Percentiles rank a stretch among this genome's conserved stretches.
phyloP scores from a whole-genome alignment of 768 basidiomycete species.

The Mycena maculata region DNA sequence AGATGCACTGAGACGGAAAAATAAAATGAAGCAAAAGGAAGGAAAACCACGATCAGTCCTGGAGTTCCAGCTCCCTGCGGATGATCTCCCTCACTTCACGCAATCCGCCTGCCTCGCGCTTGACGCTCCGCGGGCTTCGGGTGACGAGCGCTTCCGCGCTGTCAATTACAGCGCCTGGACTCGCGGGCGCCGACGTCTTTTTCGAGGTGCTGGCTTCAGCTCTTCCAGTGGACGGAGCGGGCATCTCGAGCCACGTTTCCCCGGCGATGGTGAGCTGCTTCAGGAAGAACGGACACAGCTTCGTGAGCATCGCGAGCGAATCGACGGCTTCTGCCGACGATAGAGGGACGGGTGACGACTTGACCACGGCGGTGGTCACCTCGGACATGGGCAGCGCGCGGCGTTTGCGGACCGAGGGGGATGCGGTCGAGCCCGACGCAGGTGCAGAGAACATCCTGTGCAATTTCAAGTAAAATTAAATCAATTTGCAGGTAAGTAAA shows the following conservation, averaged over 20 bases:
- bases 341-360: constrained; percentile 85
- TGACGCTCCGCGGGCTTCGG: constrained; percentile 80
- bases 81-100: constrained; percentile 87
- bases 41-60: constrained; percentile 62
- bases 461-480: constrained; percentile 1
- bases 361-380: constrained; percentile 75
- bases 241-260: constrained; percentile 72
- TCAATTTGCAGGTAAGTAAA: constrained; percentile 11
- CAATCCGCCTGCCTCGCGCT: constrained; percentile 77
- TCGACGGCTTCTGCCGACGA: constrained; percentile 83
- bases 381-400: constrained; percentile 76
- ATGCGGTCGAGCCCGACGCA: constrained; percentile 56
- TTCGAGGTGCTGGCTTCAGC: constrained; percentile 55
- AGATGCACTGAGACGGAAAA: constrained; percentile 28
- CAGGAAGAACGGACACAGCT: constrained; percentile 86
- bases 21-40: constrained; percentile 37
- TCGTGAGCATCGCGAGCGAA: constrained; percentile 72
- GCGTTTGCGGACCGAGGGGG: constrained; percentile 73
- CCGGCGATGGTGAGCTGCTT: constrained; percentile 70
- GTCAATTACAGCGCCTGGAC: constrained; percentile 68
- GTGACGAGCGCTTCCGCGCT: constrained; percentile 71
- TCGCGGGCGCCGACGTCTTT: constrained; percentile 49
- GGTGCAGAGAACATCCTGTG: constrained; percentile 81
- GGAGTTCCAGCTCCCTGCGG: constrained; percentile 78
- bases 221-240: constrained; percentile 50